Conservation (phyloP, 1,284 basidiomycete species). For the Polyporus tsugae region DNA sequence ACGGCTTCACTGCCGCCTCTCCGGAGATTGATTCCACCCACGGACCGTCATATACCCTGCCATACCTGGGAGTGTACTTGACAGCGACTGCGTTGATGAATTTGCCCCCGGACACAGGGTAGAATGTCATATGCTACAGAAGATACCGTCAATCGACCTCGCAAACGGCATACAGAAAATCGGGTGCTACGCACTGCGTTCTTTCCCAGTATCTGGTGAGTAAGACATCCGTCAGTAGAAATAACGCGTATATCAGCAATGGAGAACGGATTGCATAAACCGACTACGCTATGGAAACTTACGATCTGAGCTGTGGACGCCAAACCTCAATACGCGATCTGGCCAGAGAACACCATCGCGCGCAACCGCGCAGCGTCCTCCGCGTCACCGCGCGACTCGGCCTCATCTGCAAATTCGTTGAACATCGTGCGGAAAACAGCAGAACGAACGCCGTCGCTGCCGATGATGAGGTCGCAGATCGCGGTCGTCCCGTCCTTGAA, state of each 20-base stretch:
- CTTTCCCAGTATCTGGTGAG: no score
- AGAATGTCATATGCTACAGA: conserved; percentile 10
- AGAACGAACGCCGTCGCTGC: conserved; percentile 61
- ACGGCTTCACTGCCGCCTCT: conserved; percentile 33
- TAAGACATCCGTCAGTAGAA: no score
- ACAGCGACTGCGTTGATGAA: conserved; percentile 37
- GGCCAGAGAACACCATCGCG: conserved; percentile 12
- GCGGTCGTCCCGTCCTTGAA: conserved; percentile 58
- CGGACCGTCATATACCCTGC: conserved; percentile 32
- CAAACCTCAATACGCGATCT: conserved; percentile 9
- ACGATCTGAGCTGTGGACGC: not conserved
- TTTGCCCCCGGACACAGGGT: conserved; percentile 20
- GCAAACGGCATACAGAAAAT: not conserved
- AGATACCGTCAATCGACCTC: not conserved
- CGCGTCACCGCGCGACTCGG: conserved; percentile 27
- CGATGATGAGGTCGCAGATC: conserved; percentile 57
- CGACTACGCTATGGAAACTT: not conserved
- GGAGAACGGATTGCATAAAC: no score
- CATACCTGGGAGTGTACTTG: conserved; percentile 28
- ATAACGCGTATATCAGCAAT: no score
- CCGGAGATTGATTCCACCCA: conserved; percentile 33
- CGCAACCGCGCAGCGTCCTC: conserved; percentile 8
- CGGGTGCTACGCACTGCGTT: not conserved
- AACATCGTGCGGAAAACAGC: conserved; percentile 40
- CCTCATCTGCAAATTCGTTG: conserved; percentile 20